Evolutionary conservation across 1,284 basidiomycete genomes (phyloP), one percentile per base, ranked within the genome.

Genomic region (Afroboletus lepidellus): DNA sequence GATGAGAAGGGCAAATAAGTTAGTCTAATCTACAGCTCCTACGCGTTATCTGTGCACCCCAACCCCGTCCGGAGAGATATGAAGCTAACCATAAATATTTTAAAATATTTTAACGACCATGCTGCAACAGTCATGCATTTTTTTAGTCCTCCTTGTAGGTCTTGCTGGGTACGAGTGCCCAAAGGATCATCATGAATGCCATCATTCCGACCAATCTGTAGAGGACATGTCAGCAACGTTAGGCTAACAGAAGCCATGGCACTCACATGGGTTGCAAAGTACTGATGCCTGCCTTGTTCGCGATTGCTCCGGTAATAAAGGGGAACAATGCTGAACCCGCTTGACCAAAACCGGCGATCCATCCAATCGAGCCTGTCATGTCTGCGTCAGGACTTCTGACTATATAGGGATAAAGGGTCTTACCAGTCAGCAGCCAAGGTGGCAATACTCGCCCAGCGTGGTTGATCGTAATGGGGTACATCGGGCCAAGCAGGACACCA

Each of bases 381-480:
- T 24, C 18, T 8, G 5, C 27, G 21, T 60, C 20, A 56, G 24
- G 9, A 15, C 16, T 25, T 13, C 5, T 15, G 9, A 8, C 37
- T 1, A 1, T n/a, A 7, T 5, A 16, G 3, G 13, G 27, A 46
- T 4, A n/a, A 36, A 18, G 8, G 34, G 11, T 13, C 23, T 54
- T 27, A 69, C 76, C 79, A 0, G 79, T 81, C 33, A 83, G 64
- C 8, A 84, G 63, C 70, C 75, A 73, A 13, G 72, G 72, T 2
- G 80, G 80, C 15, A 84, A 66, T 39, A 81, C 66, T 9, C 73
- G 68, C 11, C 72, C 67, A 2, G 77, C 65, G 48, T 80, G 74
- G 49, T 77, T 77, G 71, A 83, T 77, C 29, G 74, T 69, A 54
- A 82, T 77, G 2, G 81, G 80, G 56, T 77, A 84, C 62, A 82